phyloP scores from a whole-genome alignment of 345 rosid species.

The Mallotus nudiflorus region DNA sequence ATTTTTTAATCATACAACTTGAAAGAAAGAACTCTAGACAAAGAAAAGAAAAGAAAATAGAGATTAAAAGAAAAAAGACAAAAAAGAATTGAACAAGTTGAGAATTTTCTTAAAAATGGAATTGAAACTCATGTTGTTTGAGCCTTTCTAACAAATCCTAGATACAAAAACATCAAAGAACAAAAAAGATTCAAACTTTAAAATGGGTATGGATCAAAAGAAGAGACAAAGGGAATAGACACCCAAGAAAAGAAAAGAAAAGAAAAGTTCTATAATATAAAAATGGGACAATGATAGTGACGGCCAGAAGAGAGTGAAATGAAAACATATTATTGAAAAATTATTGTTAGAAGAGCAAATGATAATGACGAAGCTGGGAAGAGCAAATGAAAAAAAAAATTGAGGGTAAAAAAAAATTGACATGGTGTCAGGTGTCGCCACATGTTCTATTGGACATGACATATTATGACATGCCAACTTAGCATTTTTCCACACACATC shows the following conservation, averaged over 20 bases:
- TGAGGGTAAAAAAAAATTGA: no score
- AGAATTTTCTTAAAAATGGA: neutral
- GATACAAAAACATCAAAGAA: no score
- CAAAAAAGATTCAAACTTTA: no score
- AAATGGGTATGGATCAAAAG: neutral
- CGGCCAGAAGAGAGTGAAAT: slow-evolving; percentile 24
- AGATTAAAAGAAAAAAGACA: neutral
- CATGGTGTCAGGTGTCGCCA: no score
- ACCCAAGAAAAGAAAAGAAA: slow-evolving; percentile 10
- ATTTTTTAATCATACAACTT: no score
- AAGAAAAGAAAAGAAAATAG: neutral
- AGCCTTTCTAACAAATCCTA: slow-evolving; percentile 24
- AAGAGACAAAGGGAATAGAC: neutral
- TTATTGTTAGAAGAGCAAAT: no score
- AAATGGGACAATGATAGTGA: slow-evolving; percentile 43
- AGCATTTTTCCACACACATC: no score
- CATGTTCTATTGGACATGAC: no score
- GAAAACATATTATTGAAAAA: no score
- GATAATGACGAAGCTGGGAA: no score
- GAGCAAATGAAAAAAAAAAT: no score
- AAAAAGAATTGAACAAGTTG: slow-evolving; percentile 4
- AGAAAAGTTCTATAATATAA: slow-evolving; percentile 22
- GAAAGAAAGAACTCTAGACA: neutral
- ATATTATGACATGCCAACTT: no score
- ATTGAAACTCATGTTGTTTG: neutral